Conservation (phyloP, 305 asterid species). For the Fraxinus baroniana region DNA sequence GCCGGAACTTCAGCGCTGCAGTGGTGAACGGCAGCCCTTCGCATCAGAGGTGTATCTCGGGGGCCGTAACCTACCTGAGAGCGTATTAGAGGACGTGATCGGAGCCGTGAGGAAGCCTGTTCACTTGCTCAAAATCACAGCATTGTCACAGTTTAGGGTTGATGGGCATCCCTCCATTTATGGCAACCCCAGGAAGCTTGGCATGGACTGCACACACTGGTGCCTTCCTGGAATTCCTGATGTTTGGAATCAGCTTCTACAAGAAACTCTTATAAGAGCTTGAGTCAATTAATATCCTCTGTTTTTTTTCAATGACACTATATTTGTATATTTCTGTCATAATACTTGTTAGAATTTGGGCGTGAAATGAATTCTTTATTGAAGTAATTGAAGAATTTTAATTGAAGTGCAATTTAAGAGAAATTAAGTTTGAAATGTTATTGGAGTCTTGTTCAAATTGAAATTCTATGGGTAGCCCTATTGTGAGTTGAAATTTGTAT, state of each 20-base stretch:
- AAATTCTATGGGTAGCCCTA: too few species aligned
- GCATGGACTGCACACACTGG: constrained; percentile 54
- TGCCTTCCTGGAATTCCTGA: constrained; percentile 56
- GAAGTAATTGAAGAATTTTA: too few species aligned
- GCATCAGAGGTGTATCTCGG: background rate
- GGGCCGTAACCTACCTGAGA: constrained; percentile 13
- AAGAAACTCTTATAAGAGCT: constrained; percentile 21
- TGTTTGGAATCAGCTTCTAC: constrained; percentile 43
- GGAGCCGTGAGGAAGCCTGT: constrained; percentile 10
- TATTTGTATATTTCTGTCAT: background rate
- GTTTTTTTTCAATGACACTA: background rate
- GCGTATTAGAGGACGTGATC: constrained; percentile 23
- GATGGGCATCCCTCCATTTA: constrained; percentile 47
- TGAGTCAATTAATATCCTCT: background rate
- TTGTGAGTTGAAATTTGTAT: too few species aligned
- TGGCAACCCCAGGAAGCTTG: constrained; percentile 24
- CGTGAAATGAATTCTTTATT: too few species aligned
- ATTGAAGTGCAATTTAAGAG: too few species aligned
- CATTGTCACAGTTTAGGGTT: constrained; percentile 31
- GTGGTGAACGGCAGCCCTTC: constrained; percentile 21
- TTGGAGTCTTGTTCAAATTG: too few species aligned
- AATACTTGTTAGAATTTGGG: background rate
- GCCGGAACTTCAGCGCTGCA: constrained; percentile 25
- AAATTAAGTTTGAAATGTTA: too few species aligned
- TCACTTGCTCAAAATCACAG: constrained; percentile 24